Conservation (phyloP, 202 grass and related monocot genomes). For the Elaeis oleifera region DNA sequence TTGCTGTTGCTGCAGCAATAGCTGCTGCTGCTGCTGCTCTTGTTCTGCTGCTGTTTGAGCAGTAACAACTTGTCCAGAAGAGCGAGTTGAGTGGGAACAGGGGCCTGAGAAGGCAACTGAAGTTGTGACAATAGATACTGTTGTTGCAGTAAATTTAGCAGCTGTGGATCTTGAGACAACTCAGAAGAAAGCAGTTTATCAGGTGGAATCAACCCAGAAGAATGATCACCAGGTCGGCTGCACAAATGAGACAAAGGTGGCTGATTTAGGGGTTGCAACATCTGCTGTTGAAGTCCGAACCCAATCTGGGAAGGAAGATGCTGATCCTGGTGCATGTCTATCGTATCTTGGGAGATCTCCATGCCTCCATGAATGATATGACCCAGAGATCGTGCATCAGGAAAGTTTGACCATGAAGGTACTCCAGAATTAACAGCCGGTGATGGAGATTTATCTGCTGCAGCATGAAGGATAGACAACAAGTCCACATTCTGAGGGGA, state of each 20-base stretch:
- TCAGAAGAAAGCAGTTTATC: constrained; percentile 51
- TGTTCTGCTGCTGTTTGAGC: constrained; percentile 80
- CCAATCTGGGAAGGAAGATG: constrained; percentile 54
- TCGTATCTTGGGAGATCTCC: constrained; percentile 37
- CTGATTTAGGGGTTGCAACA: constrained; percentile 48
- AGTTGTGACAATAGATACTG: constrained; percentile 80
- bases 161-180: constrained; percentile 75
- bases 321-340: constrained; percentile 48
- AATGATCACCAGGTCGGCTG: constrained; percentile 13
- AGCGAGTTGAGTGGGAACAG: constrained; percentile 57
- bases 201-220: constrained; percentile 24
- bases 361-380: constrained; percentile 27
- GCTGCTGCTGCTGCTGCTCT: constrained; percentile 49
- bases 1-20: constrained; percentile 55
- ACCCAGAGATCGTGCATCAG: constrained; percentile 44
- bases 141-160: constrained; percentile 64
- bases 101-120: constrained; percentile 57
- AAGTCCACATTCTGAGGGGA: constrained; percentile 65
- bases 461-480: constrained; percentile 68
- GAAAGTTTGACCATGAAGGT: constrained; percentile 45
- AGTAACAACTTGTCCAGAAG: constrained; percentile 76
- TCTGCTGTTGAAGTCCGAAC: constrained; percentile 48
- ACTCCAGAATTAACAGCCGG: constrained; percentile 38
- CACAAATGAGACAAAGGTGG: constrained; percentile 39
- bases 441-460: constrained; percentile 52